Evolutionary conservation across 306 rosid genomes (phyloP), one percentile per base, ranked within the genome.

Genomic region (Styphnolobium japonicum): DNA sequence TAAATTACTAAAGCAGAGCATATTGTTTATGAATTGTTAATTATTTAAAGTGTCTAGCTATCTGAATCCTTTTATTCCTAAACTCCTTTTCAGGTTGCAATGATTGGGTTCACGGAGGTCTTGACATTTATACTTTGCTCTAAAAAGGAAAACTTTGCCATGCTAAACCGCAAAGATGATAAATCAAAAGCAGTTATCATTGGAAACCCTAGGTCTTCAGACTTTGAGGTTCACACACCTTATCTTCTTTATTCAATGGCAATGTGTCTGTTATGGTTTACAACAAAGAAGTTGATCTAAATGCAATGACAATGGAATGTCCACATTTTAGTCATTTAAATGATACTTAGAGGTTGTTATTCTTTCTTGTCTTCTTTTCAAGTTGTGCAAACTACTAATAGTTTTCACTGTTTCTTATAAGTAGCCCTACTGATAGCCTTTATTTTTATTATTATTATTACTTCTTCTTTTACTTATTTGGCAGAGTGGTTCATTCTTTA

Each of bases 151-250:
- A 92, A 90, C 67, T 95, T 92, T 52, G 67, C 90, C 46, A 77
- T 95, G 97, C 87, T 95, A 79, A 92, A 87, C 60, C 97, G 92
- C 64, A 65, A 83, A 84, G 94, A 92, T 83, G 94, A 89, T 60
- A 82, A 86, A 84, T 83, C 88, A 21, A 85, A 80, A n/a, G 94
- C 92, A 0, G 95, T 95, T 67, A 75, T 89, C 78, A 89, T 95
- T 63, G 98, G 86, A 73, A 95, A 95, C 83, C 98, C 98, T 55
- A 91, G 98, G 42, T 90, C 96, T 12, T 82, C 98, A 60, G 98
- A 95, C 86, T 89, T 87, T 82, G 96, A 95, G 96, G 97, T 93
- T 69, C 68, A 64, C 62, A 37, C 61, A 15, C 67, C 60, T 55
- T 7, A 22, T 52, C 51, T 37, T 58, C 7, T 61, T 40, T 73